phyloP scores from a whole-genome alignment of 208 protist genomes.

The Leishmania aethiopica region DNA sequence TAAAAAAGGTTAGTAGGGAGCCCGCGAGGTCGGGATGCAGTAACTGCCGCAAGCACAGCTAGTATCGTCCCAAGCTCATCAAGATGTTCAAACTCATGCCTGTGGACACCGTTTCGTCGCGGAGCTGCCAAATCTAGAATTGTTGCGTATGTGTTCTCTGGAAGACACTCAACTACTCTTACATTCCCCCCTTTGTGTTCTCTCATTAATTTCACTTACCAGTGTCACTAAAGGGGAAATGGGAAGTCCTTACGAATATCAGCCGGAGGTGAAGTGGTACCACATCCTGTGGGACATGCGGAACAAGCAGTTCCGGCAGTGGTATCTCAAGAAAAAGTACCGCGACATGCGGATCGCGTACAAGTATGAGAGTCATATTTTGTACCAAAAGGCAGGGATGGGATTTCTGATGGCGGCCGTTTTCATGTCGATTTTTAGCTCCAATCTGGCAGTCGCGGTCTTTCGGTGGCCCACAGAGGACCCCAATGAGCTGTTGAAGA shows the following conservation, averaged over 20 bases:
- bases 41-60: not conserved
- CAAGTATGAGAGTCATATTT: constrained; percentile 76
- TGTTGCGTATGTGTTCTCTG: not conserved
- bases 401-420: constrained; percentile 43
- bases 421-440: constrained; percentile 54
- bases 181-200: constrained; percentile 1
- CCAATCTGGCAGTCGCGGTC: constrained; percentile 45
- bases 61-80: not conserved
- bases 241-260: constrained; percentile 60
- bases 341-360: constrained; percentile 56
- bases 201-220: not conserved
- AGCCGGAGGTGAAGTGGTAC: constrained; percentile 73
- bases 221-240: constrained; percentile 16
- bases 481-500: constrained; percentile 76
- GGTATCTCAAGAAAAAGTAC: constrained; percentile 52
- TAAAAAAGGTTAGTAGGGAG: not conserved
- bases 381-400: constrained; percentile 50
- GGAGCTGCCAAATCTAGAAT: not conserved
- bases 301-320: constrained; percentile 58
- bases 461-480: constrained; percentile 82
- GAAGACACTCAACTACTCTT: not conserved
- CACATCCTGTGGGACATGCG: constrained; percentile 73
- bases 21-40: not conserved
- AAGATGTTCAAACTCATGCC: not conserved
- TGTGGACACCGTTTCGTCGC: not conserved